Base-by-base conservation (phyloP, 257 asterid species). In the Salvia miltiorrhiza region DNA sequence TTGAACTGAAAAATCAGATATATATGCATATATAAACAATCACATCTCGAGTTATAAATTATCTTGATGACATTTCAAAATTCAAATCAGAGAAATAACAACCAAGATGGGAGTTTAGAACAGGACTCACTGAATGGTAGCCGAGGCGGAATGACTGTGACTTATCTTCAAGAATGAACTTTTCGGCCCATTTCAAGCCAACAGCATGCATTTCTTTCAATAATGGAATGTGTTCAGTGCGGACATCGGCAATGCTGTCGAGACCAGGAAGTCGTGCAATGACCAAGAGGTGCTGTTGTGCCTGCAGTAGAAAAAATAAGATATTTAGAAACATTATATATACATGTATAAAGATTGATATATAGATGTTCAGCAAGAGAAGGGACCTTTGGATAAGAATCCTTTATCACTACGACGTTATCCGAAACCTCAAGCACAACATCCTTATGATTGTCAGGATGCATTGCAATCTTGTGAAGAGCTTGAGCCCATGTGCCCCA, bases 311-410 rank as follows among this genome's bases (percentile, higher is more conserved):
- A 67, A 52, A 43, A 37, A 33, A 39, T 3, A 40, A 3, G 48
- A 50, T 47, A 9, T 12, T 67, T 65, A 21, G 41, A 48, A 21
- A 69, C 19, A 19, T 43, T 49, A 63, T 44, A 28, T 16, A 39
- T 5, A 17, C 17, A 58, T 16, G 17, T 23, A 52, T 74, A 37
- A 53, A 23, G 68, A 50, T 73, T 3, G 68, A 57, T 26, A 65
- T 16, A 55, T 66, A 45, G 77, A 40, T 54, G 23, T 68, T 35
- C 79, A 14, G 72, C 56, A 28, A 65, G 33, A 69, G 70, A 65
- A 39, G 39, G n/a, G 55, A 93, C 99, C 99, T 93, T 93, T 28
- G 96, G 97, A 80, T 83, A 90, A 77, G 90, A 85, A 81, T 93
- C 99, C 77, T 89, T 80, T 70, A 93, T 75, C 69, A 93, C 99